A percentile compares a stretch with the other conserved stretches of the same genome.
phyloP scores from a whole-genome alignment of 1,284 basidiomycete genomes.

The Singerocomus inundabilis region DNA sequence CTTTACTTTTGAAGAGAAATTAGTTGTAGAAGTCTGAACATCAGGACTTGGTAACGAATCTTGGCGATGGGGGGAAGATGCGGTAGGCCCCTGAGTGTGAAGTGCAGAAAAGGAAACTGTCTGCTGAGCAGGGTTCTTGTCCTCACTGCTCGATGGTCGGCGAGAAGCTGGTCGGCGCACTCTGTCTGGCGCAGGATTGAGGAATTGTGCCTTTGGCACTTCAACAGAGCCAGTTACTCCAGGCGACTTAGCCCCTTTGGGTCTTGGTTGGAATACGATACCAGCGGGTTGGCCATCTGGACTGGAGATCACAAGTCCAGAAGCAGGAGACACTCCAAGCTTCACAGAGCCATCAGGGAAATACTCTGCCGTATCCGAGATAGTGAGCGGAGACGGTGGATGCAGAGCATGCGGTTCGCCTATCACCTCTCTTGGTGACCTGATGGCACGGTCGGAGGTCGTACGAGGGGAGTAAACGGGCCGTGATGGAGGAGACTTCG shows the following conservation, averaged over 20 bases:
- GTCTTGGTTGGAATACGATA: slow-evolving; percentile 89
- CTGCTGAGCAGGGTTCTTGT: slow-evolving; percentile 24
- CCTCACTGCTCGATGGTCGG: slow-evolving; percentile 30
- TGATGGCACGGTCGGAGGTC: slow-evolving; percentile 57
- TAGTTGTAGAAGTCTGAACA: slow-evolving; percentile 2
- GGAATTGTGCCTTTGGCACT: slow-evolving; percentile 39
- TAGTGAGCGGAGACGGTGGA: slow-evolving; percentile 70
- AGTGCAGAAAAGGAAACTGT: slow-evolving; percentile 36
- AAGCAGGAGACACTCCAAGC: slow-evolving; percentile 74
- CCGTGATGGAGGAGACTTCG: slow-evolving; percentile 42
- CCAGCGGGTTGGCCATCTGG: slow-evolving; percentile 92
- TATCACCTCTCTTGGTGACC: slow-evolving; percentile 49
- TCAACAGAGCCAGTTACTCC: slow-evolving; percentile 14
- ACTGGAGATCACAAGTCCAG: slow-evolving; percentile 88
- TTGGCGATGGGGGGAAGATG: slow-evolving; percentile 22
- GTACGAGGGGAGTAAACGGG: slow-evolving; percentile 51
- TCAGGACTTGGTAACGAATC: slow-evolving; percentile 30
- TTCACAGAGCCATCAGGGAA: slow-evolving; percentile 75
- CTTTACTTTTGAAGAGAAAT: slow-evolving; percentile 22
- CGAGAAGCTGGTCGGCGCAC: slow-evolving; percentile 30
- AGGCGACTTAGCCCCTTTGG: slow-evolving; percentile 37
- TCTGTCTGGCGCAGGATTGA: slow-evolving; percentile 28
- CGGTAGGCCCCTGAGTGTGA: slow-evolving; percentile 22
- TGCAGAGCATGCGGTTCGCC: slow-evolving; percentile 43
- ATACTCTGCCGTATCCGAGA: slow-evolving; percentile 82